Evolutionary conservation across 2,329 filamentous ascomycete species (phyloP), one percentile per base, ranked within the genome.

Genomic region (Chrysoporthe cubensis): DNA sequence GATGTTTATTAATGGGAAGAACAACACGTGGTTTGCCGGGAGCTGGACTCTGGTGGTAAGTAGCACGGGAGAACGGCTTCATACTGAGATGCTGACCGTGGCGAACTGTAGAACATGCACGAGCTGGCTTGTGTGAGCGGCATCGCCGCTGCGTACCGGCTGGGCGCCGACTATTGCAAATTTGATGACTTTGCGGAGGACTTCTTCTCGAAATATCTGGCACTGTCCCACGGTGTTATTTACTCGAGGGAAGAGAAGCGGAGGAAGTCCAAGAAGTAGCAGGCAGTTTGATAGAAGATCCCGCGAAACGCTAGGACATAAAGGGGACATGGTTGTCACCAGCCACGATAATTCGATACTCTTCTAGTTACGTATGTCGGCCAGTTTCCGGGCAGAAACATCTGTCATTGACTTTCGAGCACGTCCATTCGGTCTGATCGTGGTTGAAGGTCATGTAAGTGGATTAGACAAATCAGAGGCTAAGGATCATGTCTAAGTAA

Each of bases 51-150:
- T 92, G 66, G 86, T 91, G 64, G 87, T 90, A 75, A 74, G 81
- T 77, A 72, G 16, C 16, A n/a, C 32, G 32, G 1, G 26, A 6
- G 26, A 60, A 48, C 18, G n/a, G 16, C 37, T n/a, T 32, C 8
- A 14, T 26, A 9, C 37, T 14, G 2, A 16, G 40, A 43, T 57
- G 16, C 56, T 68, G 57, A 65, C 37, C 44, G 13, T 2, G 34
- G 2, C 21, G 21, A 13, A 61, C 37, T 16, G 50, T 67, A 86
- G 86, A 90, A 90, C 71, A 88, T 88, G 72, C 88, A 93, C 72
- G 90, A 93, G 73, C 82, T 91, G 11, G 91, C 90, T 1, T 88
- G 89, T 66, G 88, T 93, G 62, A 88, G 85, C 66, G 90, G 90
- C 0, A 91, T 92, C 60, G 88, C 89, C 4, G 90, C 90, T 2